A percentile compares a stretch with the other conserved stretches of the same genome.
Conservation (phyloP, 768 basidiomycete species). For the Amanita inopinata region DNA sequence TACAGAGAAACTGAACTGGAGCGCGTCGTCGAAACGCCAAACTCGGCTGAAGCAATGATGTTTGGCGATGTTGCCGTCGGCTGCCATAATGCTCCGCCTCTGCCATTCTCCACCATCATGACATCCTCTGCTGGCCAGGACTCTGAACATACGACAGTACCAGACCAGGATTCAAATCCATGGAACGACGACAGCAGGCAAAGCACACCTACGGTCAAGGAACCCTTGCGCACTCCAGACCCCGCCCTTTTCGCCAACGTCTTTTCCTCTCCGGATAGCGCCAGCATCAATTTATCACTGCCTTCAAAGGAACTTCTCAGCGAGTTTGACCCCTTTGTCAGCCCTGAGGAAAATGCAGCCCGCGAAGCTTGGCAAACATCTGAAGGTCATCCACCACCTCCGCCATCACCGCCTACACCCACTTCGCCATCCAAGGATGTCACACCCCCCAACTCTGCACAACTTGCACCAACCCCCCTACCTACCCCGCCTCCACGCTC, state of each 20-base stretch:
- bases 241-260: constrained; percentile 31
- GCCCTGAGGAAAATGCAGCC: constrained; percentile 47
- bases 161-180: background rate
- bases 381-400: constrained; percentile 52
- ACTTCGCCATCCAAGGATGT: constrained; percentile 20
- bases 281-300: constrained; percentile 17
- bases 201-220: constrained; percentile 9
- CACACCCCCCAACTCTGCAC: too few relatives aligned
- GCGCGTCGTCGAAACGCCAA: background rate
- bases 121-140: too few relatives aligned
- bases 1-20: background rate
- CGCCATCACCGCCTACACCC: constrained; percentile 23
- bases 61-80: background rate
- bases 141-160: background rate
- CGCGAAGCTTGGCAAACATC: constrained; percentile 55
- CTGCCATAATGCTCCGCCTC: too few relatives aligned
- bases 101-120: background rate
- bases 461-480: constrained; percentile 17
- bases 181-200: constrained; percentile 1
- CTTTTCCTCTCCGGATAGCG: background rate
- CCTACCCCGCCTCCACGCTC: constrained; percentile 21
- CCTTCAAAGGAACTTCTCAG: constrained; percentile 36
- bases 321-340: constrained; percentile 63
- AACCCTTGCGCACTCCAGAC: constrained; percentile 31
- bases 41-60: background rate